Percentiles rank a stretch among this genome's conserved stretches.
Evolutionary conservation across 2,329 filamentous ascomycete genomes (phyloP).

Genomic region (Dendryphion nanum): DNA sequence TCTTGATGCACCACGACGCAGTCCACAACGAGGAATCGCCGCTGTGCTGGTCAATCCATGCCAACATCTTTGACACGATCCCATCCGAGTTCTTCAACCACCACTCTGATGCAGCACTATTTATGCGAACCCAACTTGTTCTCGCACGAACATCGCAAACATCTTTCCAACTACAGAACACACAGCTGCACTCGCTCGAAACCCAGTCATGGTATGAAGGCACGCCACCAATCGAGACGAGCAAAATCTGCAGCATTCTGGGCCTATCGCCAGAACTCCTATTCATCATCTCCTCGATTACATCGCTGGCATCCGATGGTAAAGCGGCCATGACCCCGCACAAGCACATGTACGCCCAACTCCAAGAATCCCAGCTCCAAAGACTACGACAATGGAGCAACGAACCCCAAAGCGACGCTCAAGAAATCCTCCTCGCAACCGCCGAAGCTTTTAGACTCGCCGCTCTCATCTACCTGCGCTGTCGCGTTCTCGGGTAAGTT

Average conservation of each 20-base stretch:
- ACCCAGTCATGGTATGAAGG: conserved; percentile 23
- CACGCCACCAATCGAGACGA: conserved; percentile 17
- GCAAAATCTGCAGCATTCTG: conserved; percentile 22
- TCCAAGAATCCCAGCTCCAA: conserved; percentile 25
- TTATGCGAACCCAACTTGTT: conserved; percentile 27
- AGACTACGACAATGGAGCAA: conserved; percentile 26
- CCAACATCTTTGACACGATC: conserved; percentile 31
- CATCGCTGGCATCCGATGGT: conserved; percentile 17
- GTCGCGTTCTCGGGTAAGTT: conserved; percentile 29
- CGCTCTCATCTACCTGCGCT: conserved; percentile 31
- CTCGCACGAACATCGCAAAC: conserved; percentile 30
- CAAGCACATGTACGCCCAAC: conserved; percentile 22
- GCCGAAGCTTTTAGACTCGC: conserved; percentile 32
- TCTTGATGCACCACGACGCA: conserved; percentile 31
- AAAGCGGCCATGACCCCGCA: conserved; percentile 11
- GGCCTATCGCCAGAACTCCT: conserved; percentile 31
- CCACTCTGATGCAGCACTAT: conserved; percentile 25
- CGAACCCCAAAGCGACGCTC: conserved; percentile 20
- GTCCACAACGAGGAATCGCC: conserved; percentile 24
- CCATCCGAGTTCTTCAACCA: conserved; percentile 20
- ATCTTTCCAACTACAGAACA: conserved; percentile 16
- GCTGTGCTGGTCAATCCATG: conserved; percentile 34
- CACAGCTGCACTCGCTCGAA: conserved; percentile 23
- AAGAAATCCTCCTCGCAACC: conserved; percentile 27
- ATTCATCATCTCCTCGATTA: conserved; percentile 28